Conservation (phyloP, 2,329 filamentous ascomycete genomes). For the Aspergillus unguis region DNA sequence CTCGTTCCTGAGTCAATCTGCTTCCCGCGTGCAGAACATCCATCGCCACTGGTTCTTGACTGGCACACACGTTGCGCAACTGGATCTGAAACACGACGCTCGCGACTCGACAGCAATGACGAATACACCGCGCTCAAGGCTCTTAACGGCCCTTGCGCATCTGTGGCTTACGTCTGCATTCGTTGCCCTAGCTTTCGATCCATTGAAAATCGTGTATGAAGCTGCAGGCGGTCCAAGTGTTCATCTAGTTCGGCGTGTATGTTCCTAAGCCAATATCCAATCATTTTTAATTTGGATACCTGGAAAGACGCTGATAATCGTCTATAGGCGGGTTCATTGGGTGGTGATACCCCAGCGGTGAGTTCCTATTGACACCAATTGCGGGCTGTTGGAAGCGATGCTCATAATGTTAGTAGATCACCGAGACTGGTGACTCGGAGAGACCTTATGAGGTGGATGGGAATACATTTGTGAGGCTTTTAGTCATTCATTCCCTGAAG, state of each 20-base stretch:
- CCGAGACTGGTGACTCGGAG: conserved; percentile 16
- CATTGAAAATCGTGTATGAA: conserved; percentile 5
- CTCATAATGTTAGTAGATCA: conserved; percentile 14
- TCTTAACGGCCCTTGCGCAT: background rate
- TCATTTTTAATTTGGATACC: no score
- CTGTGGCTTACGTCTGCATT: conserved; percentile 1
- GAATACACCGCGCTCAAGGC: background rate
- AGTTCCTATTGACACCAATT: background rate
- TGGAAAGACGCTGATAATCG: no score
- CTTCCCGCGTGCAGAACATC: no score
- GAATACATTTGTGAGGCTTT: conserved; percentile 22
- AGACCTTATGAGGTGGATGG: conserved; percentile 24
- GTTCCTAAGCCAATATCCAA: background rate
- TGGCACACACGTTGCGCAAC: background rate
- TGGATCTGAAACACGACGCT: background rate
- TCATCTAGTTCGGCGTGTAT: conserved; percentile 5
- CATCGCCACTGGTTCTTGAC: no score
- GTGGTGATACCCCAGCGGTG: conserved; percentile 11
- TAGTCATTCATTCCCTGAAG: background rate
- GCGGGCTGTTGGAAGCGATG: background rate
- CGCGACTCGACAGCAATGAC: background rate
- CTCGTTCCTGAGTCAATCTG: background rate
- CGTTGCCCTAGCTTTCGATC: conserved; percentile 2
- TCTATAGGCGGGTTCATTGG: conserved; percentile 6
- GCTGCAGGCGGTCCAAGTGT: background rate